These are phyloP conservation scores for Boletus sp. DNA, from an alignment of 1,284 basidiomycete species.

Conservation along the genomic window DNA sequence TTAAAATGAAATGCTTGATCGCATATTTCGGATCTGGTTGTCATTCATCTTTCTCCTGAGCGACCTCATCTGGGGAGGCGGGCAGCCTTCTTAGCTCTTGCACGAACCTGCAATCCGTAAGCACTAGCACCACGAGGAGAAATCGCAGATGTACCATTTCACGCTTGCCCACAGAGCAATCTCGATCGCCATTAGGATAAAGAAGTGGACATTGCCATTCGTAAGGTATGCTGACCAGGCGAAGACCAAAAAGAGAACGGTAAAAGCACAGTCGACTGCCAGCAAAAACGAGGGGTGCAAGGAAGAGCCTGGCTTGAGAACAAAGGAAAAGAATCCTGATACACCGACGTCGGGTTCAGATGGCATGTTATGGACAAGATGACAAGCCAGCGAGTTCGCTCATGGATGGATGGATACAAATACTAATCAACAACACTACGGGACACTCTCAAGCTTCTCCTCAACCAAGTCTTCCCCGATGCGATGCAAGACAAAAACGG, in stretches of 20 bases:
- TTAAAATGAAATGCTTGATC: neutral
- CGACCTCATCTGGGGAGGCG: slow-evolving; percentile 16
- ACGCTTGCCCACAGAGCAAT: slow-evolving; percentile 70
- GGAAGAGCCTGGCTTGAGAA: slow-evolving; percentile 72
- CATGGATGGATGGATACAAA: slow-evolving; percentile 12
- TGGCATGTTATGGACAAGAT: slow-evolving; percentile 17
- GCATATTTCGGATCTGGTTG: slow-evolving; percentile 4
- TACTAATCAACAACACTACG: slow-evolving; percentile 18
- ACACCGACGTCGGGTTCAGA: slow-evolving; percentile 12
- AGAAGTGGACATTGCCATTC: slow-evolving; percentile 59
- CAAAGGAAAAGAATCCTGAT: slow-evolving; percentile 44
- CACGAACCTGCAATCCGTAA: slow-evolving; percentile 45
- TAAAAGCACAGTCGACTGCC: slow-evolving; percentile 61
- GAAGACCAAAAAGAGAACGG: slow-evolving; percentile 57
- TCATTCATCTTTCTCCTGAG: slow-evolving; percentile 30
- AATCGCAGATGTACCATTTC: slow-evolving; percentile 58
- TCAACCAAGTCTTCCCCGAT: neutral
- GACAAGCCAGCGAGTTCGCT: neutral
- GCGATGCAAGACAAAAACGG: slow-evolving; percentile 11
- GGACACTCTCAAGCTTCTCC: neutral
- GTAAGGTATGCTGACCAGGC: slow-evolving; percentile 54
- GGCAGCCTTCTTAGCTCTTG: slow-evolving; percentile 45
- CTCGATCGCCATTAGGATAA: slow-evolving; percentile 62
- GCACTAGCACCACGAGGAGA: neutral
- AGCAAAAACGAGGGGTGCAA: slow-evolving; percentile 66